Conservation (phyloP, 371 early-diverging fungal genomes). For the Mucor plumbeus region DNA sequence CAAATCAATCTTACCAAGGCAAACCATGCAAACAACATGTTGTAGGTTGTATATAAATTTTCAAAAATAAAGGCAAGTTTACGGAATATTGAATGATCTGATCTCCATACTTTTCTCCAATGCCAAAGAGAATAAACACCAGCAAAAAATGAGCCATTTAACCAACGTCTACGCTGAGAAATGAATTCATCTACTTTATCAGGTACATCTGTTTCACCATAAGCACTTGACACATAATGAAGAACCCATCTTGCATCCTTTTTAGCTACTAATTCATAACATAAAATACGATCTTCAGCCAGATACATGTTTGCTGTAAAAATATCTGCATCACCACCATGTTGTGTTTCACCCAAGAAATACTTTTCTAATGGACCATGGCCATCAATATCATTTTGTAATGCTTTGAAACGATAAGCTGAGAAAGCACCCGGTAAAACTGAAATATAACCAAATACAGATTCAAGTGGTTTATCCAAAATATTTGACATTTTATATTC, state of each 20-base stretch:
- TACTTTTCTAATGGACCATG: slow-evolving; percentile 70
- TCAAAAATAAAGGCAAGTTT: slow-evolving; percentile 67
- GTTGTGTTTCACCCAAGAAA: slow-evolving; percentile 69
- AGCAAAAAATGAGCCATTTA: slow-evolving; percentile 79
- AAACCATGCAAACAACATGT: slow-evolving; percentile 73
- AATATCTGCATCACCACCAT: slow-evolving; percentile 53
- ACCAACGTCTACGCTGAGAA: slow-evolving; percentile 89
- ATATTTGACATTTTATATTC: slow-evolving; percentile 89
- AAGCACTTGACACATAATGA: slow-evolving; percentile 69
- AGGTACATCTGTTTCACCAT: slow-evolving; percentile 91
- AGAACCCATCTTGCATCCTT: slow-evolving; percentile 69
- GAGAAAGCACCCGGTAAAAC: slow-evolving; percentile 83
- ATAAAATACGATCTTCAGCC: slow-evolving; percentile 80
- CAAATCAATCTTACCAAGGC: slow-evolving; percentile 53
- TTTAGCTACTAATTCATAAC: slow-evolving; percentile 85
- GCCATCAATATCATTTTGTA: slow-evolving; percentile 57
- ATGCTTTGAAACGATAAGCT: slow-evolving; percentile 68
- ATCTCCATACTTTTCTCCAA: slow-evolving; percentile 57
- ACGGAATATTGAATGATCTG: slow-evolving; percentile 60
- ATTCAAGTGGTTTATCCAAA: slow-evolving; percentile 83
- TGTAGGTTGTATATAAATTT: slow-evolving; percentile 61
- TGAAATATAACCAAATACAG: slow-evolving; percentile 84
- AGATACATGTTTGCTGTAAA: slow-evolving; percentile 80
- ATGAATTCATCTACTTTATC: slow-evolving; percentile 76
- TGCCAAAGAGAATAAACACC: slow-evolving; percentile 57